These are phyloP conservation scores for Daldinia caldariorum DNA, from an alignment of 495 filamentous ascomycete genomes.

Conservation along the genomic window DNA sequence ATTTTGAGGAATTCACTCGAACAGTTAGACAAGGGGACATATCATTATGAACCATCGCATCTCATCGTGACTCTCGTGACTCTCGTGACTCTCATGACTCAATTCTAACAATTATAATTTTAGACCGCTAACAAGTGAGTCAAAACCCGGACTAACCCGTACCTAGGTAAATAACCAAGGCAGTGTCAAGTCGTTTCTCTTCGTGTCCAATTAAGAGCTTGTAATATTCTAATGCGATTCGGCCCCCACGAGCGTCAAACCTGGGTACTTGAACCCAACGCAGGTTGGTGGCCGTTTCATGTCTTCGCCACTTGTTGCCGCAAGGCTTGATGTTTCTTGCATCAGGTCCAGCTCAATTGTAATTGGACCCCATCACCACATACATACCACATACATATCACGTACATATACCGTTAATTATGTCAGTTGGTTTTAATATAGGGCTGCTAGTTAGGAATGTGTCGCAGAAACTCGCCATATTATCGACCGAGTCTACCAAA, in stretches of 20 bases:
- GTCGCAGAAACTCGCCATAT: not conserved
- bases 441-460: conserved; percentile 13
- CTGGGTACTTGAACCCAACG: not conserved
- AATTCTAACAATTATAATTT: conserved; percentile 11
- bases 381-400: not conserved
- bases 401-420: too few relatives aligned
- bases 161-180: conserved; percentile 12
- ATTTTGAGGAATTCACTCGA: not conserved
- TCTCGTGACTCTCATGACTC: conserved; percentile 16
- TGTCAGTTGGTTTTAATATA: not conserved
- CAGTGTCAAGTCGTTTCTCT: conserved; percentile 12
- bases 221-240: not conserved
- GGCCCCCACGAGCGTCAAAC: conserved; percentile 21
- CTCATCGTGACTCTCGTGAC: conserved; percentile 3
- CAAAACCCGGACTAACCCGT: conserved; percentile 30
- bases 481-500: conserved; percentile 19
- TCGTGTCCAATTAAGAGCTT: conserved; percentile 20
- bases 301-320: conserved; percentile 21
- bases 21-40: conserved; percentile 4
- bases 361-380: conserved; percentile 22
- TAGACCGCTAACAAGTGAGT: conserved; percentile 14
- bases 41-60: not conserved
- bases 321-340: conserved; percentile 6
- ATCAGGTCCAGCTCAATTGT: conserved; percentile 1
- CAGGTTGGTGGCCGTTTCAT: conserved; percentile 32